Evolutionary conservation across 2,329 filamentous ascomycete genomes (phyloP).

Genomic region (Ploettnerulaceae sp.): DNA sequence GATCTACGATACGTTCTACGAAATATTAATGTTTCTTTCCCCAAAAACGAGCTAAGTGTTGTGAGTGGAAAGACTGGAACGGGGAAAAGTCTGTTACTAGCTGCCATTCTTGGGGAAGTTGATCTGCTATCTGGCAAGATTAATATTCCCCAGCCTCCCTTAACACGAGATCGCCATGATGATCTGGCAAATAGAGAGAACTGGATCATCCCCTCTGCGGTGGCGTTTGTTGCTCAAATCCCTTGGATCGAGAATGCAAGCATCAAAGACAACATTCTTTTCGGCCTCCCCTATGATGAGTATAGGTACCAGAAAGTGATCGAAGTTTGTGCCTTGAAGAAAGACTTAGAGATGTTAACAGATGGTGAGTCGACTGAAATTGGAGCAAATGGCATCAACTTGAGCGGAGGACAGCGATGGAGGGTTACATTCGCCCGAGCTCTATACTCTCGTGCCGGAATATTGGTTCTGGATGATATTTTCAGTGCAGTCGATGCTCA

Average conservation of each 20-base stretch:
- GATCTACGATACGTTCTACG: conserved; percentile 60
- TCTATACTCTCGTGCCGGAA: conserved; percentile 71
- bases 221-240: conserved; percentile 66
- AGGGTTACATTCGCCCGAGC: conserved; percentile 74
- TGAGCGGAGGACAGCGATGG: conserved; percentile 82
- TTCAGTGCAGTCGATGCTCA: conserved; percentile 78
- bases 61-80: conserved; percentile 74
- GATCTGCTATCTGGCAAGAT: conserved; percentile 62
- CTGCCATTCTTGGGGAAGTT: conserved; percentile 69
- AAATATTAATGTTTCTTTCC: conserved; percentile 62
- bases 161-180: conserved; percentile 53
- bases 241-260: conserved; percentile 83
- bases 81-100: conserved; percentile 71
- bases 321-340: conserved; percentile 66
- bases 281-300: conserved; percentile 65
- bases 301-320: conserved; percentile 67
- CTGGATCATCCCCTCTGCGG: conserved; percentile 65
- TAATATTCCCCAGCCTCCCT: conserved; percentile 47
- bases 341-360: conserved; percentile 70
- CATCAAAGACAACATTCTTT: conserved; percentile 73
- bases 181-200: conserved; percentile 52
- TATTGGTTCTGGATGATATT: conserved; percentile 76
- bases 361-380: conserved; percentile 79
- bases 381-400: conserved; percentile 77
- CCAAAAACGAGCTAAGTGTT: conserved; percentile 63